Base-by-base conservation (phyloP, 2,329 filamentous ascomycete species). In the Tympanopsis confertula region DNA sequence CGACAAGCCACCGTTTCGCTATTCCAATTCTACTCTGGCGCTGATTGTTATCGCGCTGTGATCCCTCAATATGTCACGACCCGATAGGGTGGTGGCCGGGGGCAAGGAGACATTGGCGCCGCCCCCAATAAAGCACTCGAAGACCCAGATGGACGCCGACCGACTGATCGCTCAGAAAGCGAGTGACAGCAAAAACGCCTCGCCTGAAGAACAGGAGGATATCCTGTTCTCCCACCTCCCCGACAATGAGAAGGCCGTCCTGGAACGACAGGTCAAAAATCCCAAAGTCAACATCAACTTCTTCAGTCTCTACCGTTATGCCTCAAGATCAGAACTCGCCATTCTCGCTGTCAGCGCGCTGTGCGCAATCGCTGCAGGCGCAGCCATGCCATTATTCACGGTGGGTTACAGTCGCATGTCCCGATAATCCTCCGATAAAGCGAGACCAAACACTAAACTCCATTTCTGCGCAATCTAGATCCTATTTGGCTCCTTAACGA, bases 311-410 rank as follows among this genome's bases (percentile, higher is more conserved):
- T 86, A 74, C 54, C 74, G 82, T 44, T 88, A 86, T 62, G 73
- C 82, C 3, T 78, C 78, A 2, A 66, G 59, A 35, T 69, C 66
- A 45, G 83, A 88, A 50, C 50, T 79, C 13, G 45, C 78, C 42
- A 75, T 87, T 50, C 69, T 86, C 29, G 48, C 57, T 28, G 56
- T 85, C 39, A 73, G 78, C 37, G 53, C 65, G 19, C 48, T 89
- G 38, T 74, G 73, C 41, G 71, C 82, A 44, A 82, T 88, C 45
- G 75, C 68, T 22, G 80, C 75, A n/a, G 85, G 86, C 42, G 83
- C 83, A 39, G 79, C 81, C 5, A 58, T 91, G 42, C 86, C 86
- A 4, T 62, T 87, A 18, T 89, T 91, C 76, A 89, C 85, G 0
- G 70, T 86, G 41, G 62, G 24, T 28, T 10, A 10, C 24, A 10